Evolutionary conservation across 306 rosid species (phyloP).

Genomic region (Begonia loranthoides): DNA sequence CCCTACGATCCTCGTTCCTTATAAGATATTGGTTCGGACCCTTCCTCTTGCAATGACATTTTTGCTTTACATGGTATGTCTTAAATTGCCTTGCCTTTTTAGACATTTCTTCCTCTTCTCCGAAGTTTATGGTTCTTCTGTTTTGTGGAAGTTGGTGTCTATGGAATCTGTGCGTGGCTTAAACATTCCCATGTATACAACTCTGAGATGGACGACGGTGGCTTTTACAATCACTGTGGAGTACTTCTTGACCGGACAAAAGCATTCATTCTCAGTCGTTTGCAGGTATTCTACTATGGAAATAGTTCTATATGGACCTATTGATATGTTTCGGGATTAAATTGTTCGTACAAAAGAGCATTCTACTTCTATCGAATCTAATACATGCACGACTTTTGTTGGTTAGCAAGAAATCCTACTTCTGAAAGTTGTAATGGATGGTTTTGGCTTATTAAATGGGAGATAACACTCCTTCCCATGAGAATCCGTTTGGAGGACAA

Average conservation of each 20-base stretch:
- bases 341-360: too few relatives aligned
- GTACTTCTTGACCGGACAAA: conserved; percentile 61
- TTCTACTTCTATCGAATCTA: too few relatives aligned
- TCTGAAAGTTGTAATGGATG: too few relatives aligned
- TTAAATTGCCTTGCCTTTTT: conserved; percentile 1
- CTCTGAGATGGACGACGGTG: conserved; percentile 87
- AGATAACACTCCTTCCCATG: too few relatives aligned
- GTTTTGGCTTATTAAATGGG: too few relatives aligned
- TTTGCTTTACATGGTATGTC: conserved; percentile 79
- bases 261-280: conserved; percentile 51
- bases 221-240: conserved; percentile 82
- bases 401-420: too few relatives aligned
- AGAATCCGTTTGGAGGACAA: too few relatives aligned
- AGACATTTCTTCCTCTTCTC: neutral
- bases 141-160: conserved; percentile 67
- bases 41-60: conserved; percentile 76
- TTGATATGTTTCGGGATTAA: too few relatives aligned
- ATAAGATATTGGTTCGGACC: conserved; percentile 65
- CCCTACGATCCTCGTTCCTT: conserved; percentile 38
- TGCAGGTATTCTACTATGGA: conserved; percentile 40
- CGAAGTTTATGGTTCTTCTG: conserved; percentile 10
- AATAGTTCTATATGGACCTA: too few relatives aligned
- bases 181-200: conserved; percentile 97
- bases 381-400: too few relatives aligned
- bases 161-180: conserved; percentile 98